These are phyloP conservation scores for Alternaria triticimaculans DNA, from an alignment of 2,329 filamentous ascomycete species.

Conservation along the genomic window DNA sequence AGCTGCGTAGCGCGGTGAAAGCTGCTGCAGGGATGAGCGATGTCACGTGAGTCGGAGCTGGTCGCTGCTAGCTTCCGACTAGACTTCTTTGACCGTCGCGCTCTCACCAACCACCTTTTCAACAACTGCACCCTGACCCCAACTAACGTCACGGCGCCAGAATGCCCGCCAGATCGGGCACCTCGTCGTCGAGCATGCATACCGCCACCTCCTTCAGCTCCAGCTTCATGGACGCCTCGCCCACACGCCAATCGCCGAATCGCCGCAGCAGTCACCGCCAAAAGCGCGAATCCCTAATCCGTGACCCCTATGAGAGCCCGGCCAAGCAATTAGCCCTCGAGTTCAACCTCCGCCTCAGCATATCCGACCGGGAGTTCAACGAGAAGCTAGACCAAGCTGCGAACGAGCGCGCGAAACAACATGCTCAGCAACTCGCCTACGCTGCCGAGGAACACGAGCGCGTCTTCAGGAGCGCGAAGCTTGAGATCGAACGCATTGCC, in stretches of 20 bases:
- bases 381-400: constrained; percentile 68
- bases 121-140: constrained; percentile 10
- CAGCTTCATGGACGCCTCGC: constrained; percentile 40
- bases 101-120: constrained; percentile 34
- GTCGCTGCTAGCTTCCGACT: constrained; percentile 8
- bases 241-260: constrained; percentile 41
- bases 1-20: constrained; percentile 4
- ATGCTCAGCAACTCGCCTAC: constrained; percentile 70
- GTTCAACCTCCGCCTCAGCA: constrained; percentile 51
- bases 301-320: constrained; percentile 41
- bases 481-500: constrained; percentile 58
- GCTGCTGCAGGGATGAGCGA: constrained; percentile 20
- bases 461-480: constrained; percentile 64
- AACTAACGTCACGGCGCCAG: constrained; percentile 13
- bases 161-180: constrained; percentile 43
- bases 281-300: constrained; percentile 31
- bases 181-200: constrained; percentile 45
- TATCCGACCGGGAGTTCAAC: constrained; percentile 56
- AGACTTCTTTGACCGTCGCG: constrained; percentile 13
- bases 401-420: constrained; percentile 67
- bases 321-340: constrained; percentile 48
- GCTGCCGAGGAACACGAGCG: constrained; percentile 71
- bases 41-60: constrained; percentile 19
- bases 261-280: constrained; percentile 33
- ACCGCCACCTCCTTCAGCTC: constrained; percentile 42